Evolutionary conservation across 768 basidiomycete species (phyloP).

Genomic region (Boletus rubescentipes): DNA sequence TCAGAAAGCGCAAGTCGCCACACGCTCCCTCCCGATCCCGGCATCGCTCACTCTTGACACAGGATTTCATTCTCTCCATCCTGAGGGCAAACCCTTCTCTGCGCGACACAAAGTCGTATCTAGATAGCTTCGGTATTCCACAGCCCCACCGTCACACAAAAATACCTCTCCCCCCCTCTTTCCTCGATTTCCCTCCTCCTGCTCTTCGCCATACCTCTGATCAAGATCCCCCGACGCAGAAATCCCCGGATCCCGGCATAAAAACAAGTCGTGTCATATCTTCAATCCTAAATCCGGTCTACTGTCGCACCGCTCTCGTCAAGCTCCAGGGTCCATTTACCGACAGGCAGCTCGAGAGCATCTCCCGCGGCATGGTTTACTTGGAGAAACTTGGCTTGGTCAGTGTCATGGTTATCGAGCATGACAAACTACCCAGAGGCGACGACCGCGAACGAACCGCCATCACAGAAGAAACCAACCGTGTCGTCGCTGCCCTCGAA

Average conservation of each 20-base stretch:
- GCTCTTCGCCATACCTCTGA: constrained; percentile 8
- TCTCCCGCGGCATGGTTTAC: constrained; percentile 90
- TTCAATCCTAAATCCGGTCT: constrained; percentile 81
- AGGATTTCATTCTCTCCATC: constrained; percentile 98
- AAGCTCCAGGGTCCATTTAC: constrained; percentile 97
- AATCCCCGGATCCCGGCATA: constrained; percentile 34
- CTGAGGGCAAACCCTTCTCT: constrained; percentile 89
- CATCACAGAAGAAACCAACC: constrained; percentile 79
- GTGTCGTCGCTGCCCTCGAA: constrained; percentile 80
- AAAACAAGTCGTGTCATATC: constrained; percentile 56
- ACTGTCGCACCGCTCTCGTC: constrained; percentile 87
- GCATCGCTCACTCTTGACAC: constrained; percentile 13
- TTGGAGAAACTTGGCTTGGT: constrained; percentile 95
- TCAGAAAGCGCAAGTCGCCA: constrained; percentile 51
- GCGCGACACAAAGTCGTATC: constrained; percentile 87
- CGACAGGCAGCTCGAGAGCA: constrained; percentile 90
- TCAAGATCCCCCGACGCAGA: constrained; percentile 11
- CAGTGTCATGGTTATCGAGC: constrained; percentile 92
- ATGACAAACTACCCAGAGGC: constrained; percentile 70
- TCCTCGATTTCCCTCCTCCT: constrained; percentile 29
- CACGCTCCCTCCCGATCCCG: background rate
- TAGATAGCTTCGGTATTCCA: constrained; percentile 84
- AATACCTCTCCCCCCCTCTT: constrained; percentile 17
- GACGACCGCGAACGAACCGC: constrained; percentile 65
- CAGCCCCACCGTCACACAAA: constrained; percentile 36